These are phyloP conservation scores for Xylaria hypoxylon DNA, from an alignment of 2,329 filamentous ascomycete genomes.

Conservation along the genomic window DNA sequence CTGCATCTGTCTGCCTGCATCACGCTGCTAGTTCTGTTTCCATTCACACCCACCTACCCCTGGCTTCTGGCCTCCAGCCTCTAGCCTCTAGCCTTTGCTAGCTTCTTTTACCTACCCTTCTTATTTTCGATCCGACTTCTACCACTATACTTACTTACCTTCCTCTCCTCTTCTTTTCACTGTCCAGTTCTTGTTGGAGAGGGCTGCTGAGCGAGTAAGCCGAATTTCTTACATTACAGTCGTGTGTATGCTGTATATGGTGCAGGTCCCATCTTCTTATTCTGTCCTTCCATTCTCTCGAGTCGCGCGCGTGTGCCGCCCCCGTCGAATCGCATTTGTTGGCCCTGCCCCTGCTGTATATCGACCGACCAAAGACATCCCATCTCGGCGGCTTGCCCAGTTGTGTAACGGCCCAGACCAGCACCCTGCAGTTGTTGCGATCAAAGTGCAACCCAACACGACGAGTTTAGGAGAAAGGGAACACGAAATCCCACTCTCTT, in stretches of 20 bases:
- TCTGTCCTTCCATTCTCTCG: constrained; percentile 33
- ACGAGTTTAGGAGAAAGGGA: constrained; percentile 23
- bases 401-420: constrained; percentile 38
- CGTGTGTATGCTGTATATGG: constrained; percentile 22
- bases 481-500: constrained; percentile 25
- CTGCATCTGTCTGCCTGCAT: constrained; percentile 21
- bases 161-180: constrained; percentile 9
- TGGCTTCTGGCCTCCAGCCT: not conserved
- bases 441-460: constrained; percentile 35
- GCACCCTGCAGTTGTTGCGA: constrained; percentile 35
- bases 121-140: constrained; percentile 23
- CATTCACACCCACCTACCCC: constrained; percentile 28
- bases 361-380: constrained; percentile 41
- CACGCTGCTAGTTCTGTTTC: constrained; percentile 18
- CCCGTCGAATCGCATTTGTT: constrained; percentile 35
- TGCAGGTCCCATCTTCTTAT: constrained; percentile 29
- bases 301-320: constrained; percentile 29
- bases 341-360: constrained; percentile 40
- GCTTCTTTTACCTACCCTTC: constrained; percentile 25
- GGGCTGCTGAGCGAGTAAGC: constrained; percentile 28
- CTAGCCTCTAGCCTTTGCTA: constrained; percentile 21
- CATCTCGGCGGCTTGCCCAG: constrained; percentile 43
- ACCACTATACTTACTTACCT: not conserved
- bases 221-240: constrained; percentile 23
- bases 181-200: constrained; percentile 14